Evolutionary conservation across 1,284 basidiomycete species (phyloP).

Genomic region (Schizophyllum amplum): DNA sequence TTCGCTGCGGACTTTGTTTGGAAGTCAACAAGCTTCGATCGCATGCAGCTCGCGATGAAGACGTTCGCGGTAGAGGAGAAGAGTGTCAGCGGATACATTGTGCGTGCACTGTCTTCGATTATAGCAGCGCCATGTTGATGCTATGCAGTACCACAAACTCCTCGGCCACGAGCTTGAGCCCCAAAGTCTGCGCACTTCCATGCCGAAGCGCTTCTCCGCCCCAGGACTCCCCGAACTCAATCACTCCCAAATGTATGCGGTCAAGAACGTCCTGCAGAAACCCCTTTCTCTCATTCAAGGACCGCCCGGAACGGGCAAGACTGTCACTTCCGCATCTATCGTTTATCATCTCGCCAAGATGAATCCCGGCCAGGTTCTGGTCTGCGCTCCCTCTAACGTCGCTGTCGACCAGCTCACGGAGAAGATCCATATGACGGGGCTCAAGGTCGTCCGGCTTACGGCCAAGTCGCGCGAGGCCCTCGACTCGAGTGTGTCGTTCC

Average conservation of each 20-base stretch:
- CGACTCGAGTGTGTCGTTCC: constrained; percentile 87
- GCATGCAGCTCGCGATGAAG: constrained; percentile 99
- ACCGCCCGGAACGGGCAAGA: constrained; percentile 99
- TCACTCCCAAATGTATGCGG: constrained; percentile 98
- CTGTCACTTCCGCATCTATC: constrained; percentile 98
- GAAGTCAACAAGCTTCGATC: constrained; percentile 98
- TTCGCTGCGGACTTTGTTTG: constrained; percentile 98
- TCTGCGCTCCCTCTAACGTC: constrained; percentile 98
- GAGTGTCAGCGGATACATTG: constrained; percentile 97
- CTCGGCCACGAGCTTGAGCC: constrained; percentile 95
- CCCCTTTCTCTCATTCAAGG: constrained; percentile 98
- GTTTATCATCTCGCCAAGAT: constrained; percentile 99
- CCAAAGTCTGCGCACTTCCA: constrained; percentile 82
- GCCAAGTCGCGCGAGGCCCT: constrained; percentile 98
- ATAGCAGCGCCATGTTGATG: constrained; percentile 8
- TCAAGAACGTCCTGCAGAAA: constrained; percentile 97
- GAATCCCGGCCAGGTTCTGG: constrained; percentile 98
- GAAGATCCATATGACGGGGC: constrained; percentile 94
- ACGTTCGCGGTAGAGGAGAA: constrained; percentile 99
- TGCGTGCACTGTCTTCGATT: constrained; percentile 33
- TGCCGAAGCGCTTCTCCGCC: constrained; percentile 96
- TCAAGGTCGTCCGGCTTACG: constrained; percentile 96
- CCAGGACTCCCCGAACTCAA: constrained; percentile 98
- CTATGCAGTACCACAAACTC: constrained; percentile 86
- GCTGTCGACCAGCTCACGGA: constrained; percentile 99